phyloP scores from a whole-genome alignment of 176 grass and related monocot species.

The Eremochloa ophiuroides region DNA sequence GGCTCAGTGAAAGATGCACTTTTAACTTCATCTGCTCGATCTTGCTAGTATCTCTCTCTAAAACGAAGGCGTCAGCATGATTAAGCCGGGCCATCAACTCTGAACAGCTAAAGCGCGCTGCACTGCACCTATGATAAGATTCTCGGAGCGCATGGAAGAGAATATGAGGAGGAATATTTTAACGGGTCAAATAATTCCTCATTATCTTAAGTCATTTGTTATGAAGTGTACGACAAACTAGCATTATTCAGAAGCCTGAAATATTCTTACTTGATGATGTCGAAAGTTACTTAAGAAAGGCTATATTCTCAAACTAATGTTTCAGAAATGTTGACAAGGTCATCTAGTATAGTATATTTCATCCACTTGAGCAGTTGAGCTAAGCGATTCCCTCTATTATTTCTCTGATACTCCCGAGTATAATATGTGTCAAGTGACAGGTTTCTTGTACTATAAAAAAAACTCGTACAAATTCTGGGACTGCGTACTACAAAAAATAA shows the following conservation, averaged over 20 bases:
- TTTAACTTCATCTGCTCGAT: not conserved
- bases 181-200: not conserved
- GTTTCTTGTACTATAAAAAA: not conserved
- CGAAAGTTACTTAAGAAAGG: not conserved
- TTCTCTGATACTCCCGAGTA: not conserved
- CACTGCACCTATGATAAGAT: not conserved
- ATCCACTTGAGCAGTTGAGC: not conserved
- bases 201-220: not conserved
- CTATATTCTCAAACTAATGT: not conserved
- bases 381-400: not conserved
- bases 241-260: not conserved
- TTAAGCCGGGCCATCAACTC: not conserved
- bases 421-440: not conserved
- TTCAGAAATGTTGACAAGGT: not conserved
- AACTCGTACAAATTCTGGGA: not conserved
- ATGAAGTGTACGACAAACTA: not conserved
- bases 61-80: not conserved
- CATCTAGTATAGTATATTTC: not conserved
- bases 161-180: not conserved
- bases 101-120: not conserved
- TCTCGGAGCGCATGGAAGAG: not conserved
- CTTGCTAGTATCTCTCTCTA: not conserved
- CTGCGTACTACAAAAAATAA: not conserved
- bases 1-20: not conserved
- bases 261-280: not conserved